Base-by-base conservation (phyloP, 2,329 filamentous ascomycete species). In the Erysiphe pulchra region DNA sequence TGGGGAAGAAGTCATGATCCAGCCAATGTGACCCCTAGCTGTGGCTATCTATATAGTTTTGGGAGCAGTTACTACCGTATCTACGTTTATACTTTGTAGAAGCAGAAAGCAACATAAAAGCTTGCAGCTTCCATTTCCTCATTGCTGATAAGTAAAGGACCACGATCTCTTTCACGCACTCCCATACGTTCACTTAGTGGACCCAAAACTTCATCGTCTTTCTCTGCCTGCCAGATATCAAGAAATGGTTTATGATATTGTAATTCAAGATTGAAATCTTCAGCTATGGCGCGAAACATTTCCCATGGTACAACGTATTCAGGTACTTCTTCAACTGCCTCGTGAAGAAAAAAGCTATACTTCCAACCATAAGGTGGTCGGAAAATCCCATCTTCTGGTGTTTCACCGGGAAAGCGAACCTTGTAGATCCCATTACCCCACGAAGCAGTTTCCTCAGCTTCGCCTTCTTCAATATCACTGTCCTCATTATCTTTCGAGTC, bases 281-380 rank as follows among this genome's bases (percentile, higher is more conserved):
- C 86, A 16, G 90, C 90, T 55, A 95, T 66, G 24, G 84, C 86
- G 63, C 90, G 82, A 65, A 98, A 95, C 1, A 85, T 86, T 60
- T 93, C 86, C 87, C 90, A 98, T 0, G 90, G 90, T 1, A 98
- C 90, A 1, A 98, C 87, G 59, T 93, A 98, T 64, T 98, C 90
- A 2, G 90, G 87, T 8, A 93, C 83, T 57, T 86, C 82, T 60
- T 95, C 87, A 17, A 98, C 90, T 0, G 90, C 90, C 63, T 98
- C 90, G 55, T 90, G 78, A 47, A 98, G 75, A 61, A 85, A 92
- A 66, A 93, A 98, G 57, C 76, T 92, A 64, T 98, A 98, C 61
- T 90, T 93, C 86, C 90, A 95, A 44, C 87, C 90, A 58, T 85
- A 95, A 0, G 90, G 84, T 5, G 90, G 90, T 5, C 90, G 77